Evolutionary conservation across 2,329 filamentous ascomycete species (phyloP).

Genomic region (Hypoxylon sp.): DNA sequence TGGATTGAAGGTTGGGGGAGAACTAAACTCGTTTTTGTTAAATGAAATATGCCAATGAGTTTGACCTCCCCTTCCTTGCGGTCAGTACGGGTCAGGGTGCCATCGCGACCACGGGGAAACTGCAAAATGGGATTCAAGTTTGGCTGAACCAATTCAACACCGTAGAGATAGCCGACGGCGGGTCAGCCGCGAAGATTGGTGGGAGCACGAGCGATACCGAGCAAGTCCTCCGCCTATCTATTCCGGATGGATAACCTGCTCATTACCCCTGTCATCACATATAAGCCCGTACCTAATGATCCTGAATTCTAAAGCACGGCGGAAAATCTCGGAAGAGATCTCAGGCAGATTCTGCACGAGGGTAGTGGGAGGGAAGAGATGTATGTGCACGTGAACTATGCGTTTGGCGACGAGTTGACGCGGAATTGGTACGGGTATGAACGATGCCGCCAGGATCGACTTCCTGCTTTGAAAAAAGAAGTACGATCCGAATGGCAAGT

Average conservation of each 20-base stretch:
- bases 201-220: constrained; percentile 46
- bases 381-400: constrained; percentile 54
- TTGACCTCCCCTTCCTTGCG: constrained; percentile 54
- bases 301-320: constrained; percentile 45
- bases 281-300: constrained; percentile 44
- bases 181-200: constrained; percentile 53
- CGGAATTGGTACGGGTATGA: constrained; percentile 54
- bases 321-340: constrained; percentile 44
- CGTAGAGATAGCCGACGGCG: constrained; percentile 52
- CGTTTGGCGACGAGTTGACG: constrained; percentile 47
- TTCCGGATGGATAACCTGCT: constrained; percentile 35
- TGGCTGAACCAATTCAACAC: constrained; percentile 53
- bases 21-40: background rate
- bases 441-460: constrained; percentile 53
- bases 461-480: constrained; percentile 52
- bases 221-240: constrained; percentile 39
- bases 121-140: constrained; percentile 57
- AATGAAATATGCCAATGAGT: constrained; percentile 55
- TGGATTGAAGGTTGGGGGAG: too few relatives aligned
- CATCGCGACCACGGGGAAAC: constrained; percentile 52
- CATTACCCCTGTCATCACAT: constrained; percentile 48
- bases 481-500: constrained; percentile 51
- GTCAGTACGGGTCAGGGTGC: constrained; percentile 56
- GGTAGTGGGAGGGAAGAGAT: constrained; percentile 40
- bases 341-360: constrained; percentile 45